Base-by-base conservation (phyloP, 805 yeast genomes). In the Sugiyamaella qingdaonensis region DNA sequence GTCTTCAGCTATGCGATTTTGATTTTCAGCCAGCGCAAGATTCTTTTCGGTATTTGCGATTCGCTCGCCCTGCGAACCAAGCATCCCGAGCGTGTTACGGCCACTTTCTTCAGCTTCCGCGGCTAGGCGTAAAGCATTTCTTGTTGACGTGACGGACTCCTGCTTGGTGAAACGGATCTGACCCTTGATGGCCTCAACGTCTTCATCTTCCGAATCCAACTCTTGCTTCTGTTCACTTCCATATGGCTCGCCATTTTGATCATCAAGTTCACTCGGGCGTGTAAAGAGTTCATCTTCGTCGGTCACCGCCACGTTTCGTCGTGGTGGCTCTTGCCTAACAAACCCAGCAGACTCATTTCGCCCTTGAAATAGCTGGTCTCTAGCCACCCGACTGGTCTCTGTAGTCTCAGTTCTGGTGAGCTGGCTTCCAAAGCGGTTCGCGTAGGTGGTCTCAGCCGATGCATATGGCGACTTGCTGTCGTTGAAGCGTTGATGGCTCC, bases 41-140 rank as follows among this genome's bases (percentile, higher is more conserved):
- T 84, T 84, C 58, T 81, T 80, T 66, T 94, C 97, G 18, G 91
- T 83, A 63, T 81, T 82, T 67, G 85, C 87, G 58, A 94, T 74
- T 47, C 88, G 77, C 66, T 90, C 97, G 53, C 94, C 83, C 69
- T 94, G 98, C n/a, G 91, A 80, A 24, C 99, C 99, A 47, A 94
- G 77, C 81, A 88, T 81, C 29, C 97, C 97, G 57, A 92, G 70
- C 0, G 97, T 86, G 66, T 92, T 91, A 57, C 84, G 74, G 35
- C 89, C 92, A 4, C 85, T 75, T 55, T 78, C 79, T 63, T 85
- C 89, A 1, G 91, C 90, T 53, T 84, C 85, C 54, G 80, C 78
- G 2, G 88, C 85, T 73, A 82, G 76, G 51, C 78, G 78, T 32
- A 94, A 71, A 0, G 95, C 90, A 62, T 89, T 89, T 64, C 95